Conservation (phyloP, 768 basidiomycete genomes). For the Pleurotus sapidus region DNA sequence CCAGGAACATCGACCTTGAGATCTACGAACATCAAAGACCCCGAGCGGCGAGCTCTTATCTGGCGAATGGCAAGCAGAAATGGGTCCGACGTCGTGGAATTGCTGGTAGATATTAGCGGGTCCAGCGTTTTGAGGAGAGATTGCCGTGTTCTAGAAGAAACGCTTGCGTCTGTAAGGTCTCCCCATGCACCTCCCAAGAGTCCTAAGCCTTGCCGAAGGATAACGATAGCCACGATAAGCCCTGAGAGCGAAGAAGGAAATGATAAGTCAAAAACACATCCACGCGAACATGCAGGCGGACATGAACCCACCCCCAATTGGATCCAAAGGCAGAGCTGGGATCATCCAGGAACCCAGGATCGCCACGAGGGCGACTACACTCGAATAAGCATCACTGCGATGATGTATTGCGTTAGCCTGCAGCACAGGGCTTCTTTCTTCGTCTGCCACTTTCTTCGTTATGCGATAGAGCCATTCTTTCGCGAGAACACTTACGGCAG, state of each 20-base stretch:
- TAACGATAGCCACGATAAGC: conserved; percentile 84
- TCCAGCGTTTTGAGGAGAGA: conserved; percentile 55
- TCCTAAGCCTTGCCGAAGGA: conserved; percentile 72
- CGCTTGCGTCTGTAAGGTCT: conserved; percentile 83
- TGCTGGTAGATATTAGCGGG: conserved; percentile 38
- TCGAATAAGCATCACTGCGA: conserved; percentile 95
- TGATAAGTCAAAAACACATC: neutral
- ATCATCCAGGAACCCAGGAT: conserved; percentile 89
- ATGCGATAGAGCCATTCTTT: conserved; percentile 95
- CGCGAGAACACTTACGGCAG: conserved; percentile 68
- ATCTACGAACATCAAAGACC: conserved; percentile 83
- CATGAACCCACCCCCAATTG: conserved; percentile 73
- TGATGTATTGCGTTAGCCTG: conserved; percentile 97
- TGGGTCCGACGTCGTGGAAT: conserved; percentile 6
- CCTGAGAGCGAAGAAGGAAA: conserved; percentile 38
- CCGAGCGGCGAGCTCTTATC: conserved; percentile 73
- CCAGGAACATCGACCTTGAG: conserved; percentile 70
- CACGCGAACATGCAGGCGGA: conserved; percentile 6
- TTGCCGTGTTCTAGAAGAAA: conserved; percentile 51
- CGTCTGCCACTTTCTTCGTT: conserved; percentile 86
- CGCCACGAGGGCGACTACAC: conserved; percentile 85
- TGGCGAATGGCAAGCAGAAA: conserved; percentile 45
- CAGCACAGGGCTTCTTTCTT: conserved; percentile 89
- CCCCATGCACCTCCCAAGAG: conserved; percentile 69
- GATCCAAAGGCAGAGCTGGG: conserved; percentile 87